Conservation (phyloP, 768 basidiomycete species). For the Kwoniella europaea region DNA sequence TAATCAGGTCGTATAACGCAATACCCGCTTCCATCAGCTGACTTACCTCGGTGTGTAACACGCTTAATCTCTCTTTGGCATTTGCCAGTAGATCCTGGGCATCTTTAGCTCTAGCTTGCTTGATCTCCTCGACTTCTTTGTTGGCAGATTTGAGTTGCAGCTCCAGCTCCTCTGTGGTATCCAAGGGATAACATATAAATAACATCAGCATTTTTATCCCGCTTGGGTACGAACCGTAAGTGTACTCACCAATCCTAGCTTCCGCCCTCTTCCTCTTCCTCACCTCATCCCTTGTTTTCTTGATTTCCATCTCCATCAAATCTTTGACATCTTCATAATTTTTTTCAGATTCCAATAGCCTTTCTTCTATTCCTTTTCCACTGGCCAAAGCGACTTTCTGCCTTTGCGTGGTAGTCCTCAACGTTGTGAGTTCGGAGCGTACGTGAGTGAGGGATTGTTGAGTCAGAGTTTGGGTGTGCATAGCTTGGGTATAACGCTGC, state of each 20-base stretch:
- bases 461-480: conserved; percentile 55
- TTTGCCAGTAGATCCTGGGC: conserved; percentile 51
- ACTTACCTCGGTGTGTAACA: conserved; percentile 48
- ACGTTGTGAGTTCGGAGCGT: conserved; percentile 50
- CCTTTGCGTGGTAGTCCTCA: conserved; percentile 39
- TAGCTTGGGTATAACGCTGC: conserved; percentile 53
- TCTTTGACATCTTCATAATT: conserved; percentile 48
- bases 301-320: conserved; percentile 34
- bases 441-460: conserved; percentile 56
- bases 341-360: conserved; percentile 44
- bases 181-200: neutral
- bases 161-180: conserved; percentile 44
- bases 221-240: too few relatives aligned
- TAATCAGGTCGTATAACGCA: neutral
- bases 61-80: conserved; percentile 47
- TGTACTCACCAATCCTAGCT: conserved; percentile 43
- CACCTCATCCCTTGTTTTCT: conserved; percentile 43
- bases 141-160: conserved; percentile 33
- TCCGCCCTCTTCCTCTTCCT: conserved; percentile 47
- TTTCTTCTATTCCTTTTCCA: conserved; percentile 46
- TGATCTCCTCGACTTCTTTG: conserved; percentile 48
- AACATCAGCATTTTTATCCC: too few relatives aligned
- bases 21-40: neutral
- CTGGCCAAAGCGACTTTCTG: conserved; percentile 45
- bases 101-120: conserved; percentile 47